Conservation (phyloP, 352 stramenopile species). For the Pythium graminicola region DNA sequence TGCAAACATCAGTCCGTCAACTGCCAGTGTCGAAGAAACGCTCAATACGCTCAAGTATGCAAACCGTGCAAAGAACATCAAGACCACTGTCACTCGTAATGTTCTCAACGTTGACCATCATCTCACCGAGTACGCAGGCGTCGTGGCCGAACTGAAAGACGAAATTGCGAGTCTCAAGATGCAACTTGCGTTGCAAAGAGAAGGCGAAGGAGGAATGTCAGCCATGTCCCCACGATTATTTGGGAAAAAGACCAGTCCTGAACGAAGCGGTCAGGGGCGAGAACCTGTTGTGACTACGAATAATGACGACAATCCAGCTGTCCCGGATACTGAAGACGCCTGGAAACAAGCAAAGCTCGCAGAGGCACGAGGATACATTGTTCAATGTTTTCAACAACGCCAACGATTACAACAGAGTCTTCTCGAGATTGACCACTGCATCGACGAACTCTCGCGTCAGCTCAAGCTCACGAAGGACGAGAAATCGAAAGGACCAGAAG, state of each 20-base stretch:
- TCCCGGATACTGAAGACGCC: conserved; percentile 8
- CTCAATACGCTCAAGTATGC: conserved; percentile 90
- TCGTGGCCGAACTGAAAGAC: conserved; percentile 80
- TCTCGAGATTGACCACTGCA: conserved; percentile 63
- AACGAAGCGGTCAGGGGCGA: background rate
- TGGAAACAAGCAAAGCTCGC: conserved; percentile 21
- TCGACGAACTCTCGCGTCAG: conserved; percentile 5
- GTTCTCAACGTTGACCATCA: conserved; percentile 85
- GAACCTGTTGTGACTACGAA: too few relatives aligned
- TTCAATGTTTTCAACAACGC: conserved; percentile 81
- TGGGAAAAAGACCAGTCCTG: background rate
- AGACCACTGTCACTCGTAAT: conserved; percentile 85
- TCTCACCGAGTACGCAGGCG: conserved; percentile 76
- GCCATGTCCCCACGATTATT: background rate
- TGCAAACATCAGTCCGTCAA: conserved; percentile 81
- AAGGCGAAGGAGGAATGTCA: background rate
- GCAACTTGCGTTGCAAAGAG: conserved; percentile 31
- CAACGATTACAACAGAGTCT: conserved; percentile 68
- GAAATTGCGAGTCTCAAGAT: conserved; percentile 83
- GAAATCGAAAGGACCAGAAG: background rate
- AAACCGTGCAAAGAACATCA: conserved; percentile 92
- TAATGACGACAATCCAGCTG: conserved; percentile 5
- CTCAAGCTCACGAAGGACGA: background rate
- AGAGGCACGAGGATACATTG: conserved; percentile 38
- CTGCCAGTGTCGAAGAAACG: conserved; percentile 84